Conservation (phyloP, 345 rosid species). For the Citrus sp. region DNA sequence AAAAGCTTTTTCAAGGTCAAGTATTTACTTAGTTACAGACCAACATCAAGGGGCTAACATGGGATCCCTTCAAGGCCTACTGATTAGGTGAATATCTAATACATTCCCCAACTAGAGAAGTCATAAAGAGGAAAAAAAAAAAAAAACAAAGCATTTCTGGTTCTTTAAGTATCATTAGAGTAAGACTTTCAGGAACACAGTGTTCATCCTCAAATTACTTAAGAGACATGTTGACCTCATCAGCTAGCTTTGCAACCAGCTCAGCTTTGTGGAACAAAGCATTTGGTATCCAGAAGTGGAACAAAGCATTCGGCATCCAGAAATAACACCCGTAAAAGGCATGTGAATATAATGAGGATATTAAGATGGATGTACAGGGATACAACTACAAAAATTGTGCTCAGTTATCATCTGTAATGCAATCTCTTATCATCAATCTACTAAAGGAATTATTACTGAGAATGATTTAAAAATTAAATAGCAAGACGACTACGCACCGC, state of each 20-base stretch:
- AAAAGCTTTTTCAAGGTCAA: not conserved
- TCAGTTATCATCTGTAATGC: not conserved
- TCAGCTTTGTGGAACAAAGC: not conserved
- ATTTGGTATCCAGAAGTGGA: not conserved
- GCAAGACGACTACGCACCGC: no score
- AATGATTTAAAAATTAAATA: not conserved
- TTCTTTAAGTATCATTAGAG: not conserved
- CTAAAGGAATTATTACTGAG: slow-evolving; percentile 1
- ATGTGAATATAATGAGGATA: not conserved
- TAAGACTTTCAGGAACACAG: not conserved
- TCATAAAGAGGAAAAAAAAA: not conserved
- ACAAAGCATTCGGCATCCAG: not conserved
- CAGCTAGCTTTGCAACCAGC: not conserved
- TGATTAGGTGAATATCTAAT: no score
- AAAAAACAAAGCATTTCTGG: not conserved
- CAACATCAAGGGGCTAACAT: no score
- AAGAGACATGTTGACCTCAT: not conserved
- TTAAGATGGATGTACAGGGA: not conserved
- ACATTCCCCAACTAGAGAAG: not conserved
- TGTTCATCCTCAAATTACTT: not conserved
- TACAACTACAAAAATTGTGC: not conserved
- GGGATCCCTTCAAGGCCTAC: no score
- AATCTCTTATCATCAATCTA: not conserved
- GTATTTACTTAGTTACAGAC: no score
- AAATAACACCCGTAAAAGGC: not conserved